Base-by-base conservation (phyloP, 768 basidiomycete genomes). In the Phlegmacium glaucopus region DNA sequence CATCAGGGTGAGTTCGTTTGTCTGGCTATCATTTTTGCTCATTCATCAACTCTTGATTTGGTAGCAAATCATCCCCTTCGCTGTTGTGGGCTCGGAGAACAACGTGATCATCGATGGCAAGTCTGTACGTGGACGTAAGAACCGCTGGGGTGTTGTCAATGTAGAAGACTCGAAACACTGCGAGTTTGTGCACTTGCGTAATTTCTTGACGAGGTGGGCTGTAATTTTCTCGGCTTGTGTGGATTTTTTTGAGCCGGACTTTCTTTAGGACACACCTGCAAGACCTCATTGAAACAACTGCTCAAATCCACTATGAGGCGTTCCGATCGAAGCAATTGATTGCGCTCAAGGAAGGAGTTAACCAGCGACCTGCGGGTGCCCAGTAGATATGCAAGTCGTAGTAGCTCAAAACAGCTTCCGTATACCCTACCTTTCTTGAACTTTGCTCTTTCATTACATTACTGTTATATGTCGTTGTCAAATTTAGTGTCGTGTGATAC, bases 291-390 rank as follows among this genome's bases (percentile, higher is more conserved):
- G 95, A 99, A 77, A 96, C 95, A 47, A 98, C 96, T 9, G 94
- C 96, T 9, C 90, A 94, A 69, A 96, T 95, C 66, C 95, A 99
- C 72, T 99, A 98, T 67, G 95, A 99, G 75, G 93, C 94, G 8
- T 99, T 99, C 92, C 85, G 95, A 55, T 95, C 93, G 58, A 97
- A 97, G 75, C 95, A 99, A 74, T 71, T 98, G 56, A 77, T 97
- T 39, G 95, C 95, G 11, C 81, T 98, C 60, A 98, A 98, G 78
- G 95, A 98, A 71, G 89, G 90, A 32, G 92, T 92, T 50, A 85
- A 81, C 67, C 79, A 82, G 64, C 78, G 80, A 53, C 84, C 84
- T 41, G 65, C 76, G 53, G 47, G 39, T 46, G 40, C 1, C 50
- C 66, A 66, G 62, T 66, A 62, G 61, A 50, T 34, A 29, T 16